Evolutionary conservation across 768 basidiomycete species (phyloP).

Genomic region (Suillus alpinus): DNA sequence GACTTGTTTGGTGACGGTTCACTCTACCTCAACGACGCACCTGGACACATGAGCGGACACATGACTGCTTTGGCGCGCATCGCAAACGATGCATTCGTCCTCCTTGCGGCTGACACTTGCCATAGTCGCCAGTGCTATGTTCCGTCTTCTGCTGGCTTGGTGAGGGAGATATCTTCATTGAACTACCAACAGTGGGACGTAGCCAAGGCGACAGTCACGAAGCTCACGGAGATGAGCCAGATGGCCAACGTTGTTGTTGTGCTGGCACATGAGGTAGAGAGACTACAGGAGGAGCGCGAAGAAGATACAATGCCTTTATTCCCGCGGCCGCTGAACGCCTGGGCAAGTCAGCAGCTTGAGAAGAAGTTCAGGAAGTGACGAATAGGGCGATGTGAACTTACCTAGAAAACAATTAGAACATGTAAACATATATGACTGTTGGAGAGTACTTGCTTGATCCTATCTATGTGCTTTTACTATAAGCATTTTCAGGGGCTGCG

Average conservation of each 20-base stretch:
- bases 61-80: constrained; percentile 13
- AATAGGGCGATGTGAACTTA: neutral
- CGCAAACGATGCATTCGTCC: constrained; percentile 9
- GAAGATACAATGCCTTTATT: constrained; percentile 7
- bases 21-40: constrained; percentile 6
- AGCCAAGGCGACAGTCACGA: constrained; percentile 1
- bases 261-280: constrained; percentile 6
- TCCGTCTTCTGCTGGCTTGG: neutral
- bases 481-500: neutral
- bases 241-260: constrained; percentile 4
- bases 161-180: constrained; percentile 3
- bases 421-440: no score
- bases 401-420: no score
- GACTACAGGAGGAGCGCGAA: neutral
- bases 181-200: constrained; percentile 3
- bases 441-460: no score
- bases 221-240: constrained; percentile 1
- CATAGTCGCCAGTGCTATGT: constrained; percentile 10
- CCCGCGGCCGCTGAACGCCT: neutral
- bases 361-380: neutral
- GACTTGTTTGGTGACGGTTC: constrained; percentile 9
- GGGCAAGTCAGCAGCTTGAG: neutral
- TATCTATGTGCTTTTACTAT: no score
- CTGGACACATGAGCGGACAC: constrained; percentile 14
- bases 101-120: constrained; percentile 14